Evolutionary conservation across 345 rosid species (phyloP), one percentile per base, ranked within the genome.

Genomic region (Brassica carinata): DNA sequence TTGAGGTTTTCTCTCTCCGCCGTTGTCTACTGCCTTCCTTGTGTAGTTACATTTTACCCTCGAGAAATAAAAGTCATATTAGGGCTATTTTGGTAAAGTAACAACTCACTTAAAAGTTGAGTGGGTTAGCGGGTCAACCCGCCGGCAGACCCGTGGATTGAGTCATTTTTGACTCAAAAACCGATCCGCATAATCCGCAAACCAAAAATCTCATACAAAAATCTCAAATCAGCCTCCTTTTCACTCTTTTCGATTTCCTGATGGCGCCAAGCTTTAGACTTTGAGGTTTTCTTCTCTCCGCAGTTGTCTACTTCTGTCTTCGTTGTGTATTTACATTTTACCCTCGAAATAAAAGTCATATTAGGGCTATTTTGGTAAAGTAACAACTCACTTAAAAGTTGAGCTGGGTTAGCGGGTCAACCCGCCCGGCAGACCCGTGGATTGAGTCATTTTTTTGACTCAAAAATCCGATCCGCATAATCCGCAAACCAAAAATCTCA

Each of bases 221-320:
- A 26, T 58, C 18, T 26, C 4, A 15, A 18, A 51, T 33, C 59
- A 62, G 19, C 34, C 19, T 77, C 34, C 30, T 38, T 43, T 43
- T 64, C 34, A 2, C 86, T 36, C 64, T 51, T 30, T 57, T 71
- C 72, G 51, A 65, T 36, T 53, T 9, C 7, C 36, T 13, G 43
- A 83, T 83, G 87, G 87, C 88, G 88, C 85, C 86, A 79, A 82
- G n/a, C 70, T 71, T 74, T 72, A 66, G 17, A 23, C 48, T 64
- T 58, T 58, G 30, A 45, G 74, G 77, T 19, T 76, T 70, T 15
- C 51, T 75, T 69, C 40, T 23, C 55, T 48, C 76, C 40, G 73
- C 51, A 69, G 17, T 18, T 55, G 53, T 43, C 51, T 14, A 14
- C 18, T 61, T 6, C 75, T 43, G 7, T 23, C 30, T 45, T 75